These are phyloP conservation scores for Hemisphaericaspora subhashii DNA, from an alignment of 1,139 yeast genomes.

Conservation along the genomic window DNA sequence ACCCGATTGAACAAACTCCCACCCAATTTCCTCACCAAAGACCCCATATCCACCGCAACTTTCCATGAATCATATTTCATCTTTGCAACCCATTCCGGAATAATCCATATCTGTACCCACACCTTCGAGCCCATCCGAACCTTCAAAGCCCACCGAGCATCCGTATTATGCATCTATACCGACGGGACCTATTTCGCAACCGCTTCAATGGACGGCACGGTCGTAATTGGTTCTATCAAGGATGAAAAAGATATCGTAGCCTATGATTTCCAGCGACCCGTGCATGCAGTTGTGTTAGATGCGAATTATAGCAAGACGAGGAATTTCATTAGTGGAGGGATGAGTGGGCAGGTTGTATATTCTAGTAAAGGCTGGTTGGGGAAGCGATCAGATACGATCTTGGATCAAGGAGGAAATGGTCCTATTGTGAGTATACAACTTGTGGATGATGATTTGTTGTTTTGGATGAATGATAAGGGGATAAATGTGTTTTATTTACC, in stretches of 20 bases:
- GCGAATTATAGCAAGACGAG: slow-evolving; percentile 60
- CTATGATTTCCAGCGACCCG: slow-evolving; percentile 83
- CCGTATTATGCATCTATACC: slow-evolving; percentile 68
- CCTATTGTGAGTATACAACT: slow-evolving; percentile 68
- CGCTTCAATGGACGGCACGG: slow-evolving; percentile 92
- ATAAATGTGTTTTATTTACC: slow-evolving; percentile 58
- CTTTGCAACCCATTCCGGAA: slow-evolving; percentile 90
- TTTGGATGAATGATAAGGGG: slow-evolving; percentile 89
- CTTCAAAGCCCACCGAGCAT: slow-evolving; percentile 82
- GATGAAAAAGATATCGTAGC: slow-evolving; percentile 69
- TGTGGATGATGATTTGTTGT: slow-evolving; percentile 59
- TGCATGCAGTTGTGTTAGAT: slow-evolving; percentile 83
- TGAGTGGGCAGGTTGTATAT: slow-evolving; percentile 76
- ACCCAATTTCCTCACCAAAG: slow-evolving; percentile 62
- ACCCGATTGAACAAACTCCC: slow-evolving; percentile 68
- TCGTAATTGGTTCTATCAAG: slow-evolving; percentile 69
- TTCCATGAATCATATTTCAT: slow-evolving; percentile 61
- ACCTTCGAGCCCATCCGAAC: slow-evolving; percentile 64
- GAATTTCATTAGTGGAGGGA: slow-evolving; percentile 84
- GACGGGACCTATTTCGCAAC: slow-evolving; percentile 79
- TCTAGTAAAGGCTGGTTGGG: slow-evolving; percentile 89
- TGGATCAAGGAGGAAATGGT: slow-evolving; percentile 66
- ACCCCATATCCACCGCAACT: slow-evolving; percentile 71
- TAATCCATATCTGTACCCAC: slow-evolving; percentile 64
- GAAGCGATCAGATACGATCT: slow-evolving; percentile 62